Evolutionary conservation across 345 rosid species (phyloP).

Genomic region (Linum usitatissimum): DNA sequence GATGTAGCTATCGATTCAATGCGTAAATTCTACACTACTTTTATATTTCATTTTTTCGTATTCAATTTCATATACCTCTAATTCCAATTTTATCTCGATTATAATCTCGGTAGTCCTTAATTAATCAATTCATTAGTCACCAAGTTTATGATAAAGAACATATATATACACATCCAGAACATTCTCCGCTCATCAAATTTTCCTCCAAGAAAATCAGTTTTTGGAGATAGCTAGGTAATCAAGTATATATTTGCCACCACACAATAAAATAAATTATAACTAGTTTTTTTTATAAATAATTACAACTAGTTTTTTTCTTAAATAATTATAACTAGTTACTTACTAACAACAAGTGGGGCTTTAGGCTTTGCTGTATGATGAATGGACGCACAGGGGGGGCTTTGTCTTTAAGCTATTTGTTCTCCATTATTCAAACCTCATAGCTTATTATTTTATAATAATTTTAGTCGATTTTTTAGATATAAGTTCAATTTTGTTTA

Average conservation of each 20-base stretch:
- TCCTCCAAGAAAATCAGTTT: too few relatives aligned
- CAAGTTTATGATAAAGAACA: conserved; percentile 1
- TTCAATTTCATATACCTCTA: too few relatives aligned
- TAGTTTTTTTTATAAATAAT: too few relatives aligned
- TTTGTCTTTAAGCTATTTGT: conserved; percentile 21
- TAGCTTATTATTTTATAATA: not conserved
- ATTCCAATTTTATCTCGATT: too few relatives aligned
- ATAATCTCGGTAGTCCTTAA: too few relatives aligned
- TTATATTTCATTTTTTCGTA: too few relatives aligned
- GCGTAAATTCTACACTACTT: too few relatives aligned
- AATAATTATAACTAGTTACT: too few relatives aligned
- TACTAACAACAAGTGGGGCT: conserved; percentile 19
- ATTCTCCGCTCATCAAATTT: not conserved
- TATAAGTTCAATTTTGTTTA: too few relatives aligned
- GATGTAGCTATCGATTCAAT: too few relatives aligned
- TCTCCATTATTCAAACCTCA: conserved; percentile 3
- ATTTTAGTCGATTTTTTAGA: too few relatives aligned
- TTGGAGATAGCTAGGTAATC: not conserved
- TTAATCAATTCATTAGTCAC: not conserved
- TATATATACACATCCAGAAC: conserved; percentile 5
- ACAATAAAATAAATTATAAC: conserved; percentile 31
- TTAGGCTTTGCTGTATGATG: not conserved
- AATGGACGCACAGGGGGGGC: conserved; percentile 8
- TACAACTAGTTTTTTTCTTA: too few relatives aligned
- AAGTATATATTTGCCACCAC: conserved; percentile 24